Conservation (phyloP, 2,329 filamentous ascomycete genomes). For the Helicocarpus griseus region DNA sequence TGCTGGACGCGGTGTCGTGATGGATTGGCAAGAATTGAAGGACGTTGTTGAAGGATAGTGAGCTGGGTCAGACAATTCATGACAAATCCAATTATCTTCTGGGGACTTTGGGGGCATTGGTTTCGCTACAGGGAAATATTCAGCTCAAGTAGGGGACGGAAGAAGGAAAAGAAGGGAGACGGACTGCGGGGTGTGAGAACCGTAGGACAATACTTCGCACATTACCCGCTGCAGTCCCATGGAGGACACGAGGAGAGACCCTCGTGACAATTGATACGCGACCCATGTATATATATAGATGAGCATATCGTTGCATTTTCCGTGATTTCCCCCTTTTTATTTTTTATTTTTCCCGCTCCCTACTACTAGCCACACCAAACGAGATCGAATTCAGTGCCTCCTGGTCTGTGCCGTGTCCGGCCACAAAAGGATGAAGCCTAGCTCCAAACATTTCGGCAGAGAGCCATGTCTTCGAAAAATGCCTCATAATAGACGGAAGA, state of each 20-base stretch:
- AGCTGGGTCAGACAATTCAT: too few species aligned
- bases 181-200: too few species aligned
- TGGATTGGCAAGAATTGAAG: not conserved
- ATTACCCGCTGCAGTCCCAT: too few species aligned
- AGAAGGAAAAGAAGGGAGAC: too few species aligned
- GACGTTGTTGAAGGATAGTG: not conserved
- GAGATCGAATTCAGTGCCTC: not conserved
- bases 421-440: too few species aligned
- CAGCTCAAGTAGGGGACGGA: too few species aligned
- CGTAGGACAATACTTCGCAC: too few species aligned
- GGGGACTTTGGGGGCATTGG: too few species aligned
- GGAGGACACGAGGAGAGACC: not conserved
- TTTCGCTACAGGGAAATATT: too few species aligned
- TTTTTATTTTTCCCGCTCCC: not conserved
- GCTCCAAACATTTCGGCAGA: not conserved
- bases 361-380: not conserved
- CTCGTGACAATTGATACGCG: not conserved
- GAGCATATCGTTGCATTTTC: not conserved
- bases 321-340: not conserved
- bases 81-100: too few species aligned
- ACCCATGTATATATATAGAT: not conserved
- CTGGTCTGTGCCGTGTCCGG: not conserved
- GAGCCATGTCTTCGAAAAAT: too few species aligned
- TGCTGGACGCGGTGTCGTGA: not conserved
- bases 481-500: not conserved